Evolutionary conservation across 2,329 filamentous ascomycete genomes (phyloP), one percentile per base, ranked within the genome.

Genomic region (Ustulina deusta): DNA sequence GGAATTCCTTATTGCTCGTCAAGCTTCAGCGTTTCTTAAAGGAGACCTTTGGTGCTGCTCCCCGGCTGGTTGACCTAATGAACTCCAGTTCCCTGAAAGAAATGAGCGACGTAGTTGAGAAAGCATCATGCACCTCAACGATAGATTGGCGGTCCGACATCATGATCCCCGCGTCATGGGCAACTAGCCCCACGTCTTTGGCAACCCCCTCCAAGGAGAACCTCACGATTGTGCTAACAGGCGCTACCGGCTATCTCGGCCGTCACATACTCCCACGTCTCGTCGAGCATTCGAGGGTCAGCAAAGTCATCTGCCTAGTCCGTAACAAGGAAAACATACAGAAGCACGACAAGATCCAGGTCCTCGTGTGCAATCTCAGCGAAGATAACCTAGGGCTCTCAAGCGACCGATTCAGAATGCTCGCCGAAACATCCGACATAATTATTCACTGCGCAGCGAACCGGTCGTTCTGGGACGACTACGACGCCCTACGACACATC

Each of bases 401-500:
- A 20, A 38, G 15, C 54, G 34, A 6, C 3, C 32, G 2, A 3
- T 38, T 22, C n/a, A 2, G 20, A 17, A n/a, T 34, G 0, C 73
- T 77, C 49, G 77, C 86, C 27, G 71, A 64, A 5, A 42, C 76
- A 7, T 69, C 72, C 0, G 74, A 79, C 20, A 72, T 77, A 15
- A 83, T 91, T 59, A 83, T 91, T 29, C 89, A 87, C 73, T 80
- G 77, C 60, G 85, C 82, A 13, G 83, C 83, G 25, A 78, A 80
- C 32, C 74, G 75, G 20, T 79, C 74, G 11, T 82, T 75, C 74
- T 68, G 74, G 69, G 78, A 83, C 34, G 72, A 73, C 3, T 84
- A 83, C 69, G 40, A 73, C 13, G 73, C 75, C 0, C 74, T 84
- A 0, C 73, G 76, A 2, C 52, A 59, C 1, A 63, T 73, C 36